Percentiles rank a stretch among this genome's conserved stretches.
These are phyloP conservation scores for Plasmodium berghei DNA, from an alignment of 169 alveolate species.

Conservation along the genomic window DNA sequence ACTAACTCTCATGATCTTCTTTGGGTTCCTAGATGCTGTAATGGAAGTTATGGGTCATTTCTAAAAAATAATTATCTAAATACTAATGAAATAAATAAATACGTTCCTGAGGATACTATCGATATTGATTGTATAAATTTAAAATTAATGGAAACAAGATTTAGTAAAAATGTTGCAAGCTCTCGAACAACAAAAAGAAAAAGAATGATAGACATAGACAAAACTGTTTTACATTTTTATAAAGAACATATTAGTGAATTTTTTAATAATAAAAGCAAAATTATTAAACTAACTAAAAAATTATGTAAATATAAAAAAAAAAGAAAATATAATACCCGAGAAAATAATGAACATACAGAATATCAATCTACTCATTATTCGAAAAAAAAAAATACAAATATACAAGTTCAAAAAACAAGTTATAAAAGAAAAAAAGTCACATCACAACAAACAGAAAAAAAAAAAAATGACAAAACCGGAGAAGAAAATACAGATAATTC, in stretches of 20 bases:
- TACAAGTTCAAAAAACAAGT: background rate
- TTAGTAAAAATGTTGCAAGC: slow-evolving; percentile 75
- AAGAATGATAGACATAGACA: slow-evolving; percentile 76
- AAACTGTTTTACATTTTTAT: slow-evolving; percentile 71
- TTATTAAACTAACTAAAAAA: slow-evolving; percentile 60
- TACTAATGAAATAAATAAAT: slow-evolving; percentile 54
- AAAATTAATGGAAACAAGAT: slow-evolving; percentile 71
- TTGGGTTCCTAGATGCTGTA: slow-evolving; percentile 77
- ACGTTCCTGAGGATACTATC: slow-evolving; percentile 59
- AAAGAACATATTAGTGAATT: slow-evolving; percentile 76
- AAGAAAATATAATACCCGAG: slow-evolving; percentile 50
- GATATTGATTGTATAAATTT: slow-evolving; percentile 70
- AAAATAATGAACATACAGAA: slow-evolving; percentile 1
- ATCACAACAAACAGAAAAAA: background rate
- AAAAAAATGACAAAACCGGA: slow-evolving; percentile 15
- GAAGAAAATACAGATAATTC: background rate
- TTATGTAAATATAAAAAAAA: slow-evolving; percentile 71
- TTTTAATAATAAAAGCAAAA: slow-evolving; percentile 69
- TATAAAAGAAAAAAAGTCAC: slow-evolving; percentile 12
- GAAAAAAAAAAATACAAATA: background rate
- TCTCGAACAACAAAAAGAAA: slow-evolving; percentile 76
- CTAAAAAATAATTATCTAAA: slow-evolving; percentile 59
- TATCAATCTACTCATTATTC: background rate
- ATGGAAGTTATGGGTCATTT: slow-evolving; percentile 70
- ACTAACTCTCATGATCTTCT: slow-evolving; percentile 73